These are phyloP conservation scores for Brettanomyces anomalus DNA, from an alignment of 805 yeast species.

Conservation along the genomic window DNA sequence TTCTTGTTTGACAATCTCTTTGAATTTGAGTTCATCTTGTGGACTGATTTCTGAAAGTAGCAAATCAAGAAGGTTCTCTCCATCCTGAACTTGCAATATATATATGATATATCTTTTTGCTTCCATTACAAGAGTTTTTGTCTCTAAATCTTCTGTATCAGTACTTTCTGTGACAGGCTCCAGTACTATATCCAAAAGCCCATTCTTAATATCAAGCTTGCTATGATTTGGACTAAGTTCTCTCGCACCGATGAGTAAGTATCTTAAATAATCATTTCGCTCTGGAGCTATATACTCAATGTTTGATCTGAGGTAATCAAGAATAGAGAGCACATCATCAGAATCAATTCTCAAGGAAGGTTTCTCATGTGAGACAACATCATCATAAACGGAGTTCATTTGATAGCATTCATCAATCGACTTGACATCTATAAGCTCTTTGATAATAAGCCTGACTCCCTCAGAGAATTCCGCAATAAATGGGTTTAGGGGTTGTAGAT, in stretches of 20 bases:
- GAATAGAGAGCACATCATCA: constrained; percentile 36
- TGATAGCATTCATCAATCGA: constrained; percentile 53
- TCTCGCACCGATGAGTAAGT: constrained; percentile 14
- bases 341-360: constrained; percentile 37
- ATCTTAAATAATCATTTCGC: constrained; percentile 36
- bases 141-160: constrained; percentile 33
- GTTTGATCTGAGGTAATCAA: constrained; percentile 33
- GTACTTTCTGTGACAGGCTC: constrained; percentile 21
- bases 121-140: constrained; percentile 47
- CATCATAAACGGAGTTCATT: constrained; percentile 53
- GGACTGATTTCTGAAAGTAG: constrained; percentile 58
- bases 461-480: constrained; percentile 47
- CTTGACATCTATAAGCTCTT: constrained; percentile 40
- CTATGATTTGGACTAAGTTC: constrained; percentile 12
- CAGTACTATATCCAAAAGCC: constrained; percentile 11
- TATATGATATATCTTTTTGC: constrained; percentile 78
- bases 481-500: constrained; percentile 73
- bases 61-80: constrained; percentile 46
- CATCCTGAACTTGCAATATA: constrained; percentile 74
- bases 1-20: constrained; percentile 33
- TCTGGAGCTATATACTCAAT: constrained; percentile 36
- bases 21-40: constrained; percentile 60
- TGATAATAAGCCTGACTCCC: constrained; percentile 36
- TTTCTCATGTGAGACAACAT: constrained; percentile 41
- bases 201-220: constrained; percentile 11